Evolutionary conservation across 306 rosid genomes (phyloP).

Genomic region (Quercus agrifolia): DNA sequence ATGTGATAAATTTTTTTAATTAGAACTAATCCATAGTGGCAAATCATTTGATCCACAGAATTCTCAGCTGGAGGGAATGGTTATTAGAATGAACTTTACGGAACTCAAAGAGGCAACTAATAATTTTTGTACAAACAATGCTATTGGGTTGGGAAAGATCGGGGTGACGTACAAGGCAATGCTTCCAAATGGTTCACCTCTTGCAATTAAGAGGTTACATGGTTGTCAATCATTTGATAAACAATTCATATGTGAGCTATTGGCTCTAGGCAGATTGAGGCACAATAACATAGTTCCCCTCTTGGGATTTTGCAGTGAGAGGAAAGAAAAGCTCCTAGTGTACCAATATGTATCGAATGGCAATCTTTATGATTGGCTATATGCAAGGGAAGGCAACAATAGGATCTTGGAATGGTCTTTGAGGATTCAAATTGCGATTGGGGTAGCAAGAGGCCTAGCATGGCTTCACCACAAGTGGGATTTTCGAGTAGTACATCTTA

Average conservation of each 20-base stretch:
- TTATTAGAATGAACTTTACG: slow-evolving; percentile 9
- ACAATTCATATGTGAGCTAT: slow-evolving; percentile 19
- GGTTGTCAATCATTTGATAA: not conserved
- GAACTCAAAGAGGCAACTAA: too few species aligned
- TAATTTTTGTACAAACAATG: not conserved
- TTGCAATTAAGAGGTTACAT: slow-evolving; percentile 30
- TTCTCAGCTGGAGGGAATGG: not conserved
- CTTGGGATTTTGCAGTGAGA: slow-evolving; percentile 10
- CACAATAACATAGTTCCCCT: slow-evolving; percentile 12
- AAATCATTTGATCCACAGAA: too few species aligned
- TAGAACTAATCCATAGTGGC: too few species aligned
- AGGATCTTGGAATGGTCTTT: slow-evolving; percentile 1
- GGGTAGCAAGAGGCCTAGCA: too few species aligned
- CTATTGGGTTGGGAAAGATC: slow-evolving; percentile 34
- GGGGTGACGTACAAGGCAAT: slow-evolving; percentile 31
- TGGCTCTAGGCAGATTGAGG: slow-evolving; percentile 2
- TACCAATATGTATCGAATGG: slow-evolving; percentile 10
- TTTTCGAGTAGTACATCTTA: too few species aligned
- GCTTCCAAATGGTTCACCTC: slow-evolving; percentile 7
- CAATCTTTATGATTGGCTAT: slow-evolving; percentile 37
- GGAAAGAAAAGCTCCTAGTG: slow-evolving; percentile 7
- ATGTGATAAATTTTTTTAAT: too few species aligned
- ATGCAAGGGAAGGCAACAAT: slow-evolving; percentile 4
- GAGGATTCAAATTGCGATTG: too few species aligned
- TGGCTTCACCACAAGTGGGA: too few species aligned